These are phyloP conservation scores for Jaenimonas drosophilae DNA, from an alignment of 208 protist genomes.

Conservation along the genomic window DNA sequence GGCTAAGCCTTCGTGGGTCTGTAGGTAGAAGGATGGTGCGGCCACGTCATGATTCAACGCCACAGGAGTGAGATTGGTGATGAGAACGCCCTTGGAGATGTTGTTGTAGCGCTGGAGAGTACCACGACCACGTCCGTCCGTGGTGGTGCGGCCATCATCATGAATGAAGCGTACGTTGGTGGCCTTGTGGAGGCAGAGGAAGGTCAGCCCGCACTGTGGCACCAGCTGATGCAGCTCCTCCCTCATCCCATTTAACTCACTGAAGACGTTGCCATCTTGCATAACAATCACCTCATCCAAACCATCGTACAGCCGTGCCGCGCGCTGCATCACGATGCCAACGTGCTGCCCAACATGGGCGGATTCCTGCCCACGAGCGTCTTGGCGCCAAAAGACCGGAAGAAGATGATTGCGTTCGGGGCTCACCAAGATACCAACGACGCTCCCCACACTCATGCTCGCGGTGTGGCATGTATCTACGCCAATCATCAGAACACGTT, in stretches of 20 bases:
- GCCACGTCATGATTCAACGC: conserved; percentile 21
- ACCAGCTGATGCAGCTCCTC: conserved; percentile 27
- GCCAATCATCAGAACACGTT: conserved; percentile 61
- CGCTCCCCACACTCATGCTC: conserved; percentile 40
- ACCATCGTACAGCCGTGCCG: conserved; percentile 30
- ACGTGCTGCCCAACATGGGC: conserved; percentile 52
- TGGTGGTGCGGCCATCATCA: neutral
- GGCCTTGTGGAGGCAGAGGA: conserved; percentile 87
- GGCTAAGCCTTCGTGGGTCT: conserved; percentile 80
- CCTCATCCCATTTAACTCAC: conserved; percentile 52
- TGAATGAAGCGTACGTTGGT: conserved; percentile 84
- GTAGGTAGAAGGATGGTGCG: conserved; percentile 73
- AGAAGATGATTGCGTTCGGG: conserved; percentile 49
- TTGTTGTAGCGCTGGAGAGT: conserved; percentile 42
- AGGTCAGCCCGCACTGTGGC: conserved; percentile 71
- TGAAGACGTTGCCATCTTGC: conserved; percentile 83
- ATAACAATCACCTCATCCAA: conserved; percentile 85
- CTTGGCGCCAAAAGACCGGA: conserved; percentile 70
- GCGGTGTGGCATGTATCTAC: conserved; percentile 83
- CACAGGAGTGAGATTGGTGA: conserved; percentile 55
- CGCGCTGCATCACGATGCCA: conserved; percentile 17
- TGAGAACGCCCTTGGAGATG: conserved; percentile 59
- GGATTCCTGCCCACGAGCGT: conserved; percentile 51
- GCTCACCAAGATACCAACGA: conserved; percentile 61
- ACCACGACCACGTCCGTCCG: too few relatives aligned